Evolutionary conservation across 371 early-diverging fungal species (phyloP).

Genomic region (Mortierella sp.): DNA sequence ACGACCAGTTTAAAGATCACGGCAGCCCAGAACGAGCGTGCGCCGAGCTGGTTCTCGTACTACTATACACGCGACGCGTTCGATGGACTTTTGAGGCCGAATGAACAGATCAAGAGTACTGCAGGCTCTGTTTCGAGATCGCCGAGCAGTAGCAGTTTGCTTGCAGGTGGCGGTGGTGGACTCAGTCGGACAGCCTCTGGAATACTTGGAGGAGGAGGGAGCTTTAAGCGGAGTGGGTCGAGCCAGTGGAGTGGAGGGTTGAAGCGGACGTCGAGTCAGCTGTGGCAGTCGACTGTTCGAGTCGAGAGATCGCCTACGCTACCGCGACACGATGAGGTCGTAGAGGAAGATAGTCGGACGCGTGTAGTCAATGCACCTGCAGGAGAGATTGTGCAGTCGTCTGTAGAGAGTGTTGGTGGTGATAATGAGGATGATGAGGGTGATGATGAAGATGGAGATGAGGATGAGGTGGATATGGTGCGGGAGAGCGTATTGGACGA

Average conservation of each 20-base stretch:
- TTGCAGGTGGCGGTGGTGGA: neutral
- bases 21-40: conserved; percentile 17
- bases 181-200: neutral
- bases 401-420: neutral
- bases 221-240: neutral
- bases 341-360: neutral
- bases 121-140: neutral
- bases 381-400: neutral
- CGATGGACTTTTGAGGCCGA: conserved; percentile 28
- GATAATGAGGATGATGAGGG: neutral
- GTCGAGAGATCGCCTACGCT: neutral
- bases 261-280: conserved; percentile 5
- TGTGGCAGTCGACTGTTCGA: neutral
- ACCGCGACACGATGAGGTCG: neutral
- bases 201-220: neutral
- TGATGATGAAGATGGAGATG: neutral
- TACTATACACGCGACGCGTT: conserved; percentile 41
- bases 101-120: neutral
- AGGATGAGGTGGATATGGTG: neutral
- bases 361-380: neutral
- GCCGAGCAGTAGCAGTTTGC: neutral
- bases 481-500: neutral
- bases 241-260: conserved; percentile 1
- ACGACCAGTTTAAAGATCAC: neutral
- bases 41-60: conserved; percentile 48